phyloP scores from a whole-genome alignment of 2,329 filamentous ascomycete species.

The Spiromastix sp. region DNA sequence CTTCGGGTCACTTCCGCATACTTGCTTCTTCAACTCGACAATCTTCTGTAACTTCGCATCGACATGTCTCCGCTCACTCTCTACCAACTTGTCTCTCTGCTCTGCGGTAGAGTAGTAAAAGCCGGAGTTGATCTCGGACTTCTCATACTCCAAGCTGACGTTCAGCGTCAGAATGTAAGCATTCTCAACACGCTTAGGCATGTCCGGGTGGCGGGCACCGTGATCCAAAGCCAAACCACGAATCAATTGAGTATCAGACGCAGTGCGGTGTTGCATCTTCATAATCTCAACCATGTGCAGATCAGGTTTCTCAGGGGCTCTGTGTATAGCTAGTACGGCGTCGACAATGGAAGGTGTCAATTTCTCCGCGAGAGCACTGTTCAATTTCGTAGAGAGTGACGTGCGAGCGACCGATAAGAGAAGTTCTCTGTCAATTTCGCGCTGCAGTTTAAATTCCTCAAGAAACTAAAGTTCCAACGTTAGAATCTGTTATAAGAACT shows the following conservation, averaged over 20 bases:
- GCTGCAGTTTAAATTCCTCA: slow-evolving; percentile 81
- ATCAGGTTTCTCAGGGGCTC: slow-evolving; percentile 82
- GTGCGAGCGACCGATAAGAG: slow-evolving; percentile 88
- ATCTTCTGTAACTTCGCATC: slow-evolving; percentile 97
- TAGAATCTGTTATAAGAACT: slow-evolving; percentile 1
- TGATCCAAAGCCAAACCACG: slow-evolving; percentile 88
- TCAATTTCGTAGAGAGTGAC: slow-evolving; percentile 90
- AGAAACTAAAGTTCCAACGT: slow-evolving; percentile 55
- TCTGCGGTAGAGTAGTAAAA: slow-evolving; percentile 98
- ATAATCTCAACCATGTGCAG: slow-evolving; percentile 99
- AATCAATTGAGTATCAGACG: slow-evolving; percentile 92
- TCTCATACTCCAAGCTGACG: slow-evolving; percentile 96
- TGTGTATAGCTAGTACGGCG: slow-evolving; percentile 88
- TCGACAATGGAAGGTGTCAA: slow-evolving; percentile 94
- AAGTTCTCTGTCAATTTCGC: slow-evolving; percentile 85
- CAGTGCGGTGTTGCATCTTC: slow-evolving; percentile 98
- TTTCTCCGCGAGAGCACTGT: slow-evolving; percentile 75
- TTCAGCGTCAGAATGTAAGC: slow-evolving; percentile 92
- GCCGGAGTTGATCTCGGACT: slow-evolving; percentile 96
- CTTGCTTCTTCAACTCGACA: slow-evolving; percentile 93
- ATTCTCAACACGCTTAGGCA: slow-evolving; percentile 94
- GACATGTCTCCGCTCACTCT: slow-evolving; percentile 91
- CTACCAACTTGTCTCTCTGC: slow-evolving; percentile 94
- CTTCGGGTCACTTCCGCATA: slow-evolving; percentile 84
- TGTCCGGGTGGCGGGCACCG: slow-evolving; percentile 91